phyloP scores from a whole-genome alignment of 2,329 filamentous ascomycete species.

The Fusarium sp. region DNA sequence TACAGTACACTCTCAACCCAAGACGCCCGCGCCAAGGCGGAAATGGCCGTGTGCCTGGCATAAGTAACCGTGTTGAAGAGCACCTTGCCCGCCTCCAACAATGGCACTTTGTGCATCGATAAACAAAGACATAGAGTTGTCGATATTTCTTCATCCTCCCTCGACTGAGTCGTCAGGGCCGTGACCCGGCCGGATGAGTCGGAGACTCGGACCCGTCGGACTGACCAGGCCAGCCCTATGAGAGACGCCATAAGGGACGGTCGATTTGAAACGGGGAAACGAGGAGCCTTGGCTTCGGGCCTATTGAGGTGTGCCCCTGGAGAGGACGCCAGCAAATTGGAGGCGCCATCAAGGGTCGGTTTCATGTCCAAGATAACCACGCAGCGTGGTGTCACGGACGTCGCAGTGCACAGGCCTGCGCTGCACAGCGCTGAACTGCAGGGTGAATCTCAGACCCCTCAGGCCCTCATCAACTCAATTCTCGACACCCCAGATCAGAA shows the following conservation, averaged over 20 bases:
- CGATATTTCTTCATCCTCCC: neutral
- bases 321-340: neutral
- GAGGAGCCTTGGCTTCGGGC: conserved; percentile 12
- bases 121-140: neutral
- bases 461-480: neutral
- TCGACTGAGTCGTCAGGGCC: neutral
- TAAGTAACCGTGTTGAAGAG: neutral
- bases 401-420: neutral
- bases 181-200: conserved; percentile 13
- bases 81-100: neutral
- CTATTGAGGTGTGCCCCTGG: conserved; percentile 8
- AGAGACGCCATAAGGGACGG: conserved; percentile 3
- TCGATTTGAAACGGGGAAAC: conserved; percentile 3
- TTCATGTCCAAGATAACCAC: conserved; percentile 18
- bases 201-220: conserved; percentile 12
- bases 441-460: neutral
- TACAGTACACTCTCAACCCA: neutral
- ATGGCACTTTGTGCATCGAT: neutral
- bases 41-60: neutral
- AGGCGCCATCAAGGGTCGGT: conserved; percentile 11
- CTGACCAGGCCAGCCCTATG: conserved; percentile 15
- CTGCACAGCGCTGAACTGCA: neutral
- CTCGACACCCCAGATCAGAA: neutral
- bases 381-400: conserved; percentile 28
- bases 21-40: conserved; percentile 1